These are phyloP conservation scores for Fusarium liriodendri DNA, from an alignment of 2,329 filamentous ascomycete genomes.

Conservation along the genomic window DNA sequence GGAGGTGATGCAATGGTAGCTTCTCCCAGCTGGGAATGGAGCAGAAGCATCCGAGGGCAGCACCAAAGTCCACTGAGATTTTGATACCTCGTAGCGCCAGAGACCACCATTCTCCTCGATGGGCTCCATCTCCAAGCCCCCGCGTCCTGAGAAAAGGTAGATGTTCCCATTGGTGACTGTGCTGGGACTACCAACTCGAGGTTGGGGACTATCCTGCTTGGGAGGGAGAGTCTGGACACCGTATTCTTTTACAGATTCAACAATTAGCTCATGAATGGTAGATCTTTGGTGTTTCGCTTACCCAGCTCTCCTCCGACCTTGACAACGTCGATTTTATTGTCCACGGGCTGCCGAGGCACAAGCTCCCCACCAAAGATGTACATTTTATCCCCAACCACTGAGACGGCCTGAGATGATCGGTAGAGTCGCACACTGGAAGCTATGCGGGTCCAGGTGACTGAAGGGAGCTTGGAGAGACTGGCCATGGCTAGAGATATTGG, in stretches of 20 bases:
- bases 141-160: conserved; percentile 73
- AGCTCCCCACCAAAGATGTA: conserved; percentile 66
- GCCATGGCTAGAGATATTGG: not conserved
- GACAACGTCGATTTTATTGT: conserved; percentile 59
- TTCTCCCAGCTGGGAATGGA: conserved; percentile 59
- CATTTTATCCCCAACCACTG: conserved; percentile 51
- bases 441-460: conserved; percentile 40
- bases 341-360: conserved; percentile 61
- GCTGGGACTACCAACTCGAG: conserved; percentile 67
- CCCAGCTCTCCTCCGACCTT: conserved; percentile 33
- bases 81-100: conserved; percentile 63
- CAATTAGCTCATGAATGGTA: too few species aligned
- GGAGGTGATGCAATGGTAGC: conserved; percentile 66
- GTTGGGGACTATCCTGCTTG: conserved; percentile 52
- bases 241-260: not conserved
- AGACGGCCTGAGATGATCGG: conserved; percentile 62
- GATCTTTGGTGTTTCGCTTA: not conserved
- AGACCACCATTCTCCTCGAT: conserved; percentile 68
- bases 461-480: not conserved
- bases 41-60: conserved; percentile 50
- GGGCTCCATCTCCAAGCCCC: conserved; percentile 68
- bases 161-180: conserved; percentile 58
- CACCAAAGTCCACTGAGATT: conserved; percentile 55
- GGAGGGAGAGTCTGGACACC: conserved; percentile 34
- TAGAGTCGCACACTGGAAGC: conserved; percentile 49